A percentile compares a stretch with the other conserved stretches of the same genome.
Conservation (phyloP, 257 asterid genomes). For the Solanum megistacrolobum region DNA sequence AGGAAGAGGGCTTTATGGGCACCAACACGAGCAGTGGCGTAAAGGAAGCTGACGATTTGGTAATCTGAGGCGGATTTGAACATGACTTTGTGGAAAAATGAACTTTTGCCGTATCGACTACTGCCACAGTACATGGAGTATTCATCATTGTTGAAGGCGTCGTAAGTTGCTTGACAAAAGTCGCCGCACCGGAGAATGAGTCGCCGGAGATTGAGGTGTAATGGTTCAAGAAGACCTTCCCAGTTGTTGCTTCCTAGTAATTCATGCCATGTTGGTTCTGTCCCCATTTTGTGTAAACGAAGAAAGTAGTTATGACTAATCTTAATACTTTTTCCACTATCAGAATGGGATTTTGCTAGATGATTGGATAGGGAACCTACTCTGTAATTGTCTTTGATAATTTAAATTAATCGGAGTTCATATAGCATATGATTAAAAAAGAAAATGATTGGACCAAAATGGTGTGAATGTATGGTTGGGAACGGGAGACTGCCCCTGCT, state of each 20-base stretch:
- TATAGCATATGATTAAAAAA: background rate
- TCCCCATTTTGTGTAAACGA: background rate
- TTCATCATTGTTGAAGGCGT: slow-evolving; percentile 74
- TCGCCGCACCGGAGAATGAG: slow-evolving; percentile 78
- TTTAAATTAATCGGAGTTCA: background rate
- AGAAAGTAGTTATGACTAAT: background rate
- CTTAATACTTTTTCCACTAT: background rate
- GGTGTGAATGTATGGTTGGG: background rate
- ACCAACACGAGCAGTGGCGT: slow-evolving; percentile 62
- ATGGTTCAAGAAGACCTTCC: slow-evolving; percentile 56
- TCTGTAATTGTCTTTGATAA: background rate
- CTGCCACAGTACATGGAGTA: slow-evolving; percentile 74
- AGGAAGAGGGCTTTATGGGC: slow-evolving; percentile 38
- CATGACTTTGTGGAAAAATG: slow-evolving; percentile 65
- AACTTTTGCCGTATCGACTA: slow-evolving; percentile 65
- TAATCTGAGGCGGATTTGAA: slow-evolving; percentile 34
- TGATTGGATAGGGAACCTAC: background rate
- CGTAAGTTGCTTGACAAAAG: slow-evolving; percentile 78
- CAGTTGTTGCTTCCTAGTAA: slow-evolving; percentile 59
- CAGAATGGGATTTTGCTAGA: background rate
- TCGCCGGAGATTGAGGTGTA: slow-evolving; percentile 54
- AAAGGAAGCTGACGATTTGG: slow-evolving; percentile 45
- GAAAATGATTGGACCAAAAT: background rate
- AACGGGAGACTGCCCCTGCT: background rate
- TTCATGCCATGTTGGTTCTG: slow-evolving; percentile 44